Conservation (phyloP, 2,329 filamentous ascomycete species). For the Neocatenulostroma microsporum region DNA sequence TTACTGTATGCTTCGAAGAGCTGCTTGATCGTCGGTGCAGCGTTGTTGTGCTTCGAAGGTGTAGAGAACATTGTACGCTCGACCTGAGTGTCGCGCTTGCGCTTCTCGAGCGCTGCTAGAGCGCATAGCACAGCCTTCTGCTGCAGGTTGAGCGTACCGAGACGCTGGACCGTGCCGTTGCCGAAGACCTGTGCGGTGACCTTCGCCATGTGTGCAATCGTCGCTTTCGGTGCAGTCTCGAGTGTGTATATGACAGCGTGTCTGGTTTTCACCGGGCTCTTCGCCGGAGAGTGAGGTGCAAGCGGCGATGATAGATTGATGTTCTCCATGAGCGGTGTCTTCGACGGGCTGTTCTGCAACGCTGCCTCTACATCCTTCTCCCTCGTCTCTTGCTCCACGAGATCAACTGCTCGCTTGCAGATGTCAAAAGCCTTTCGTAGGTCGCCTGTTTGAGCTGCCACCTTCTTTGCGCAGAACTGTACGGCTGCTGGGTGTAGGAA, state of each 20-base stretch:
- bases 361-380: constrained; percentile 59
- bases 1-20: constrained; percentile 76
- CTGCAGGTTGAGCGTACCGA: constrained; percentile 84
- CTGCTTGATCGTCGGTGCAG: constrained; percentile 71
- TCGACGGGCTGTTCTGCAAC: constrained; percentile 54
- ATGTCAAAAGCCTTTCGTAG: constrained; percentile 93
- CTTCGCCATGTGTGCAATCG: constrained; percentile 83
- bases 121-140: constrained; percentile 93
- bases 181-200: constrained; percentile 85
- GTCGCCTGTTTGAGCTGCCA: constrained; percentile 88
- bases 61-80: constrained; percentile 29
- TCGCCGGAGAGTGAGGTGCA: constrained; percentile 35
- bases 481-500: constrained; percentile 93
- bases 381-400: constrained; percentile 77
- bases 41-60: constrained; percentile 34
- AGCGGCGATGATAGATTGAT: constrained; percentile 59
- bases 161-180: constrained; percentile 75
- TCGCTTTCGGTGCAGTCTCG: constrained; percentile 77
- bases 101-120: constrained; percentile 76
- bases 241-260: constrained; percentile 47
- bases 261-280: constrained; percentile 30
- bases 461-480: constrained; percentile 88
- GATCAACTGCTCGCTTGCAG: constrained; percentile 77
- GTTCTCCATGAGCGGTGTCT: constrained; percentile 73
- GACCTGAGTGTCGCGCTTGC: constrained; percentile 45